A percentile compares a stretch with the other conserved stretches of the same genome.
Conservation (phyloP, 305 asterid genomes). For the Solanum chacoense region DNA sequence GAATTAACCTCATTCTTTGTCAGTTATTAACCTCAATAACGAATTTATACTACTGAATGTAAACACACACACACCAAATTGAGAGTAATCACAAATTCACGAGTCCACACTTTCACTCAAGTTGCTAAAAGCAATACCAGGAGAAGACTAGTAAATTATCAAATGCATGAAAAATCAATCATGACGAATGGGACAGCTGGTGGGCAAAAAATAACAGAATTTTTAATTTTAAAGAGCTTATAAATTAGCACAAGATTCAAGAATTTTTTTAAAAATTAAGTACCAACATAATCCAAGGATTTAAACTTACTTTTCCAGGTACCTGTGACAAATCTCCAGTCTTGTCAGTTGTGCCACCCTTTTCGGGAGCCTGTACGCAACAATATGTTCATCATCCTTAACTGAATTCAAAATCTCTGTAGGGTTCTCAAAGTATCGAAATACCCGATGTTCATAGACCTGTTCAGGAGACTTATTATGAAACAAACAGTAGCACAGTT, state of each 20-base stretch:
- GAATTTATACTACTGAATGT: background rate
- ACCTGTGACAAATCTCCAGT: conserved; percentile 70
- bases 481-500: background rate
- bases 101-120: background rate
- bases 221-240: background rate
- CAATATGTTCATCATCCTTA: conserved; percentile 78
- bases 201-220: background rate
- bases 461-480: conserved; percentile 17
- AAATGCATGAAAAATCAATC: background rate
- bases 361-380: conserved; percentile 78
- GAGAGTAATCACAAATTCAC: background rate
- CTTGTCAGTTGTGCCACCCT: conserved; percentile 36
- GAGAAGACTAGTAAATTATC: background rate
- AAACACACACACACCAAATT: background rate
- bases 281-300: background rate
- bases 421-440: conserved; percentile 73
- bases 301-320: conserved; percentile 50
- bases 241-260: background rate
- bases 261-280: background rate
- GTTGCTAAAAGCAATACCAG: background rate
- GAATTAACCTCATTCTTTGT: background rate
- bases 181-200: background rate
- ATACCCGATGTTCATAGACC: conserved; percentile 74
- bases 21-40: background rate
- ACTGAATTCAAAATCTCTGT: conserved; percentile 52